Base-by-base conservation (phyloP, 805 yeast species). In the Starmerella vitae region DNA sequence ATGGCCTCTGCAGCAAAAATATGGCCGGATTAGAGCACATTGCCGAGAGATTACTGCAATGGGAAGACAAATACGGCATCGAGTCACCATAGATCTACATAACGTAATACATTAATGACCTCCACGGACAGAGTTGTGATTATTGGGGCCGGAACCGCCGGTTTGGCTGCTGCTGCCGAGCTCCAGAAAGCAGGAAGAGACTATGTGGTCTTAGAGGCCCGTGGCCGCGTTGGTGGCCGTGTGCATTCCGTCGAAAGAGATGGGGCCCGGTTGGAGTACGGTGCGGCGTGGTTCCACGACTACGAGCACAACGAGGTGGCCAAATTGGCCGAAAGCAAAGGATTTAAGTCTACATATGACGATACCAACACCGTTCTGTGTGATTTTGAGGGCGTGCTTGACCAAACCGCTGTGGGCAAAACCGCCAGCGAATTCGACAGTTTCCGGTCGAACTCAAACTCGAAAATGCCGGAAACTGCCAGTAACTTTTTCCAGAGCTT, bases 11-110 rank as follows among this genome's bases (percentile, higher is more conserved):
- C 38, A 62, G 64, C 44, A 74, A 72, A 20, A 76, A 81, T 48
- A 62, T 84, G 39, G 58, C 61, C 26, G 55, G 72, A 45, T 76
- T 88, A 75, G 94, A 84, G 53, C 64, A 64, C 3, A 63, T 88
- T 36, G 82, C 94, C 3, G 69, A 75, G 40, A 71, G 74, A 51
- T 67, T 86, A 34, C 63, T 82, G 26, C 54, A 57, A 8, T 86
- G 97, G 97, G 94, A 86, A 51, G 74, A 78, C 44, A 68, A 70
- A 50, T 85, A 36, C 34, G 53, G 52, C 21, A 20, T 37, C 19
- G 24, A 32, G 15, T 33, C 7, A 8, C 26, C n/a, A n/a, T n/a
- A n/a, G n/a, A n/a, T n/a, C n/a, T n/a, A n/a, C n/a, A n/a, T n/a
- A n/a, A n/a, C n/a, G n/a, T n/a, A n/a, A n/a, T n/a, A n/a, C n/a